Percentiles rank a stretch among this genome's conserved stretches.
Conservation (phyloP, 306 rosid genomes). For the Corylus americana region DNA sequence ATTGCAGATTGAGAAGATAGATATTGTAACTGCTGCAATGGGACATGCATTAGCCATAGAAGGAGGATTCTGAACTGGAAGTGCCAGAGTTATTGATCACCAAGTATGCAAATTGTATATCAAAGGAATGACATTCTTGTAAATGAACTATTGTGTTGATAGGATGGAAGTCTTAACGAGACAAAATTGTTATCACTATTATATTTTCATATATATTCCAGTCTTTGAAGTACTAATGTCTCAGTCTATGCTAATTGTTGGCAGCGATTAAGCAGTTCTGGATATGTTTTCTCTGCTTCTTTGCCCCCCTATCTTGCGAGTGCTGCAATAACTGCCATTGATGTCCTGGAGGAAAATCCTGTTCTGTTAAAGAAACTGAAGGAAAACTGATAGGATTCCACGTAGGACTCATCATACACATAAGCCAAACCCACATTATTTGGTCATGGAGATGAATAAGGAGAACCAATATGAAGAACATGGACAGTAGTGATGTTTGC, state of each 20-base stretch:
- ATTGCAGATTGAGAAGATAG: slow-evolving; percentile 82
- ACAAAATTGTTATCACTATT: not conserved
- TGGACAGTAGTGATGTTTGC: too few species aligned
- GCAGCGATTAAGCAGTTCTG: slow-evolving; percentile 97
- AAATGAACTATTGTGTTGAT: not conserved
- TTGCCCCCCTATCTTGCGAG: slow-evolving; percentile 97
- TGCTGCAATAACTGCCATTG: slow-evolving; percentile 88
- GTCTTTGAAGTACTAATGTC: slow-evolving; percentile 30
- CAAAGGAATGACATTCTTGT: slow-evolving; percentile 18
- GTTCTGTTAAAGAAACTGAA: slow-evolving; percentile 66
- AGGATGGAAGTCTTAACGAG: slow-evolving; percentile 15
- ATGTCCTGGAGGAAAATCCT: slow-evolving; percentile 84
- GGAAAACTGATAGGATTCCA: too few species aligned
- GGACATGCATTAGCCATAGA: slow-evolving; percentile 95
- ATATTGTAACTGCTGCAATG: slow-evolving; percentile 94
- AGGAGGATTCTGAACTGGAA: slow-evolving; percentile 99
- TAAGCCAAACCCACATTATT: too few species aligned
- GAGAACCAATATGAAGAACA: too few species aligned
- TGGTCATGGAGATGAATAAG: too few species aligned
- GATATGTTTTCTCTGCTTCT: slow-evolving; percentile 96
- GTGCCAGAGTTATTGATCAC: slow-evolving; percentile 89
- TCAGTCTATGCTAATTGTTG: slow-evolving; percentile 26
- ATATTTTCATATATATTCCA: slow-evolving; percentile 17
- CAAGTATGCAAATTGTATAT: slow-evolving; percentile 59
- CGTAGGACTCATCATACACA: too few species aligned